phyloP scores from a whole-genome alignment of 257 asterid species.

The Coffea canephora region DNA sequence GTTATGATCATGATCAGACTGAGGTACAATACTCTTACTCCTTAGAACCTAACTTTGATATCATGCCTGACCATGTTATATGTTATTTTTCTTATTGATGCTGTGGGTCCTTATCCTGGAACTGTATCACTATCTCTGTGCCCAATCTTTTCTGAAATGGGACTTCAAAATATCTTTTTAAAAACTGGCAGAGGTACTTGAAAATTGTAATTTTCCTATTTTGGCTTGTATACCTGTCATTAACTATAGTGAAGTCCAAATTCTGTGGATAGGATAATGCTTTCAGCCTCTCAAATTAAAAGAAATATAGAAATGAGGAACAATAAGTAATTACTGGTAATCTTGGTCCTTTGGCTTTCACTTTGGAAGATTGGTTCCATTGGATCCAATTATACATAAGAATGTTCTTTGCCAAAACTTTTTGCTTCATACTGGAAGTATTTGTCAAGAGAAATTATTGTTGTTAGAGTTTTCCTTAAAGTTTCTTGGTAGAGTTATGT shows the following conservation, averaged over 20 bases:
- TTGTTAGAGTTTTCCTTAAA: background rate
- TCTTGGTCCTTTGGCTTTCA: background rate
- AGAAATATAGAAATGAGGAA: background rate
- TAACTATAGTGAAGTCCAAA: background rate
- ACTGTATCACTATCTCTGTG: background rate
- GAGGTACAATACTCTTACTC: conserved; percentile 55
- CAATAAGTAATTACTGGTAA: background rate
- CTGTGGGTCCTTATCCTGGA: background rate
- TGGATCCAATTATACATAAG: background rate
- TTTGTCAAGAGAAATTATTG: background rate
- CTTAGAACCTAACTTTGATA: background rate
- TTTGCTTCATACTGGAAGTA: background rate
- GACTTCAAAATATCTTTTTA: background rate
- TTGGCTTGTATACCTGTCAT: background rate
- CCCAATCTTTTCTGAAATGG: conserved; percentile 5
- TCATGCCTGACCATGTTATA: background rate
- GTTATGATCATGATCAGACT: conserved; percentile 90
- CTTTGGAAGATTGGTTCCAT: background rate
- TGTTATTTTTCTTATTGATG: background rate
- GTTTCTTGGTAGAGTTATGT: background rate
- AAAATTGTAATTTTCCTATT: background rate
- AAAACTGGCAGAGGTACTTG: background rate
- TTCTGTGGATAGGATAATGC: background rate
- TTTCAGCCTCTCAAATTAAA: background rate
- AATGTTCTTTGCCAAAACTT: background rate